Evolutionary conservation across 2,329 filamentous ascomycete genomes (phyloP).

Genomic region (Fusarium nodosum): DNA sequence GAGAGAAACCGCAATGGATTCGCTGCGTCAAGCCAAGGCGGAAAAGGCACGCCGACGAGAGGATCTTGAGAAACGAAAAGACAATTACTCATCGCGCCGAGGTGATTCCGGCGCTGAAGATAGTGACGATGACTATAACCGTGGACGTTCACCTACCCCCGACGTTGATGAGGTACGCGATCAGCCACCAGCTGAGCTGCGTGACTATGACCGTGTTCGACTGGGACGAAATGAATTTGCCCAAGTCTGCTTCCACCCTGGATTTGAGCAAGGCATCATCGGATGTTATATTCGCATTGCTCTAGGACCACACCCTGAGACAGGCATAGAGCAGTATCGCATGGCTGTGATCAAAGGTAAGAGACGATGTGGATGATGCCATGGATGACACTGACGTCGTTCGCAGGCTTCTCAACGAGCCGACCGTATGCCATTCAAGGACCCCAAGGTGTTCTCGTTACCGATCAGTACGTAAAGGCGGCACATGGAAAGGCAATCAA

Average conservation of each 20-base stretch:
- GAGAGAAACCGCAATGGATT: conserved; percentile 76
- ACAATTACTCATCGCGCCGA: conserved; percentile 59
- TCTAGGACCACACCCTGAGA: conserved; percentile 81
- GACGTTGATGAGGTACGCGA: conserved; percentile 77
- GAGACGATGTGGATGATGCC: conserved; percentile 21
- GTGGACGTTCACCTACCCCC: conserved; percentile 66
- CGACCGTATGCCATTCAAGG: conserved; percentile 86
- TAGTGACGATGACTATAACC: conserved; percentile 84
- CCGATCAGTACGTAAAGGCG: conserved; percentile 85
- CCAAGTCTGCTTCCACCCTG: conserved; percentile 92
- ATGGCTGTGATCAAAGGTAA: conserved; percentile 89
- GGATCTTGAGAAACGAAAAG: conserved; percentile 72
- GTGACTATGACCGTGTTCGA: conserved; percentile 86
- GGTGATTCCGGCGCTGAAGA: conserved; percentile 66
- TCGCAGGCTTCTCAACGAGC: conserved; percentile 79
- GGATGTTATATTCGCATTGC: conserved; percentile 90
- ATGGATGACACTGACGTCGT: conserved; percentile 39
- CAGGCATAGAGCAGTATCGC: conserved; percentile 83
- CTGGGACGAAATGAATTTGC: conserved; percentile 89
- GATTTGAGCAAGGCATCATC: conserved; percentile 83
- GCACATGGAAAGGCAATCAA: conserved; percentile 86
- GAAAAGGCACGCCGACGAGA: conserved; percentile 67
- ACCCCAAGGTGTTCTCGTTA: conserved; percentile 82
- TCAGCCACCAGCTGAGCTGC: conserved; percentile 77
- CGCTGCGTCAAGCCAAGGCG: conserved; percentile 70